Evolutionary conservation across 2,329 filamentous ascomycete genomes (phyloP), one percentile per base, ranked within the genome.

Genomic region (Phoma herbarum): DNA sequence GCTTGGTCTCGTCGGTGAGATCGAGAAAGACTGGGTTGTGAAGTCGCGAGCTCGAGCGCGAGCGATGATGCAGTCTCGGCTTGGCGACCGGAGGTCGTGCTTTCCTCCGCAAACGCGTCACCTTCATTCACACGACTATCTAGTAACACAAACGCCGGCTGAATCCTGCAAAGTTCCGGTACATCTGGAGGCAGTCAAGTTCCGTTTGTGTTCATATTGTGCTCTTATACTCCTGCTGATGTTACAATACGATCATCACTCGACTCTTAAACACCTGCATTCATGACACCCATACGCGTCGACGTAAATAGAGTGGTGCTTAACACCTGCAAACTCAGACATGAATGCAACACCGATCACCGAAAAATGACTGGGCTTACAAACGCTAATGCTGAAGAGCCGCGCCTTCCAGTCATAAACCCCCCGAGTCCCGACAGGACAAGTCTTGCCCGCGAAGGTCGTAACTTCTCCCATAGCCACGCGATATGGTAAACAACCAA

Each of bases 391-490:
- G 7, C 11, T 18, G 39, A 39, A 23, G 20, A 37, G 22, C 29
- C 22, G 49, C 45, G 39, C 49, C 33, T 58, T 41, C 50, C 45
- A n/a, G 12, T 20, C n/a, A 18, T 47, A 3, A 14, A 2, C 16
- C 12, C 10, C n/a, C n/a, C 14, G 26, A 42, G 25, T 51, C 26
- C 54, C 16, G 31, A 2, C 12, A 22, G 25, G 29, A 25, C 20
- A 41, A 42, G 42, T 51, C 54, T 43, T 31, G 33, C 43, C 46
- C 9, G 26, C 23, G 8, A 23, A 14, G 39, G 33, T 33, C 50
- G 53, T 23, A 29, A 53, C 50, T 59, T 59, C 56, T 53, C 6
- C n/a, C n/a, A 23, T n/a, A 45, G 56, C 56, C 56, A 59, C 50
- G 56, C 56, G 56, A 35, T 16, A 22, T 16, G 23, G 45, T 50